Base-by-base conservation (phyloP, 345 rosid species). In the Ceriops zippeliana region DNA sequence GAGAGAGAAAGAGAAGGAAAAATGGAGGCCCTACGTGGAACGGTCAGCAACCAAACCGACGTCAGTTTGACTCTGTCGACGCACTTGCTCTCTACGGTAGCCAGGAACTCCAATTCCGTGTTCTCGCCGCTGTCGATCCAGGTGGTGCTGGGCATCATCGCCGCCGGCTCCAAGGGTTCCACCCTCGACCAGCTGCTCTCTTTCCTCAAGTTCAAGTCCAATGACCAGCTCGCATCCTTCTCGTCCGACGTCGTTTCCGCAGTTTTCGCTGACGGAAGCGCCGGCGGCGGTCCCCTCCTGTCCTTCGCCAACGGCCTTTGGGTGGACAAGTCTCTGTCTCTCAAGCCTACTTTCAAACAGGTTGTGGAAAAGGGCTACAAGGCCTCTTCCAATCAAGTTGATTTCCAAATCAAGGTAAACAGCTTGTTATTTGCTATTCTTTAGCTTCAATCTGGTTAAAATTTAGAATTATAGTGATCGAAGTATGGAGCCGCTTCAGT, bases 81-180 rank as follows among this genome's bases (percentile, higher is more conserved):
- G 49, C 49, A 3, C 49, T 13, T 42, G 49, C 49, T 42, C 17
- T 42, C 49, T 0, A 42, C 49, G 1, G 19, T 0, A 15, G 49
- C 19, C 49, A 13, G 15, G 17, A 42, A 42, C 49, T 42, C 49
- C 49, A 42, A 42, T 15, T 42, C 49, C 49, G 49, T 42, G 66
- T 87, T 85, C 86, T 90, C 96, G 37, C 97, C 98, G 27, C 84
- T 84, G 22, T 93, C 96, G 57, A 81, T 90, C 78, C 85, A 87
- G 70, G 89, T 86, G 32, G 73, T 87, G 24, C 88, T 93, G 52
- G 75, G 96, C 80, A 54, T 90, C 47, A 83, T 90, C 75, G 85
- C 91, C 54, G 76, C 90, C 62, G 97, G 93, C 11, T 86, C 90
- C 70, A 68, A 70, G 26, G 97, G 92, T 0, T 58, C 84, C 28